A percentile compares a stretch with the other conserved stretches of the same genome.
These are phyloP conservation scores for Plasmodium gallinaceum DNA, from an alignment of 169 alveolate species.

Conservation along the genomic window DNA sequence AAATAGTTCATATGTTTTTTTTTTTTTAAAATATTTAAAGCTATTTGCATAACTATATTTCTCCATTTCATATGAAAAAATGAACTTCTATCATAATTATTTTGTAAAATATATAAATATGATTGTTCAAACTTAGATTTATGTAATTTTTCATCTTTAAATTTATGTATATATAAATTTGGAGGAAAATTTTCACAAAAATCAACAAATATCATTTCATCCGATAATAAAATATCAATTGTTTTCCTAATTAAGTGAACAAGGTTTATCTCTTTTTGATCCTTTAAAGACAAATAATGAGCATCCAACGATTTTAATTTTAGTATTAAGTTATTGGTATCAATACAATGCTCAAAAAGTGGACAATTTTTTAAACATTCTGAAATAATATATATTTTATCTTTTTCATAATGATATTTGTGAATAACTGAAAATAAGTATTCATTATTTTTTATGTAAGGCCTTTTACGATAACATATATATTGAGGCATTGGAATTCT, in stretches of 20 bases:
- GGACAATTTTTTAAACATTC: slow-evolving; percentile 75
- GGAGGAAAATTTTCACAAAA: slow-evolving; percentile 32
- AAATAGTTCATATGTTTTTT: slow-evolving; percentile 80
- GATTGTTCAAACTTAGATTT: neutral
- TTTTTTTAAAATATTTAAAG: slow-evolving; percentile 77
- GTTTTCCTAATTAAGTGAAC: slow-evolving; percentile 23
- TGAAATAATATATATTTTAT: slow-evolving; percentile 77
- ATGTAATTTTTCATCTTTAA: slow-evolving; percentile 1
- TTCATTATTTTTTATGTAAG: slow-evolving; percentile 80
- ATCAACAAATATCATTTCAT: slow-evolving; percentile 27
- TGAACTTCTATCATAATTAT: slow-evolving; percentile 42
- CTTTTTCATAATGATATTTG: slow-evolving; percentile 77
- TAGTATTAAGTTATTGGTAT: slow-evolving; percentile 28
- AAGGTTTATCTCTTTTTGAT: slow-evolving; percentile 47
- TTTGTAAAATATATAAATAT: neutral
- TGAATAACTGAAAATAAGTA: slow-evolving; percentile 81
- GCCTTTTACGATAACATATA: slow-evolving; percentile 82
- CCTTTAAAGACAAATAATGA: slow-evolving; percentile 35
- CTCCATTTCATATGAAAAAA: slow-evolving; percentile 75
- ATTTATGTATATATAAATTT: slow-evolving; percentile 40
- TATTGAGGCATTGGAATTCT: slow-evolving; percentile 89
- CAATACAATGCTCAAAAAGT: slow-evolving; percentile 19
- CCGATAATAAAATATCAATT: slow-evolving; percentile 36
- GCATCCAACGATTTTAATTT: slow-evolving; percentile 26
- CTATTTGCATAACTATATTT: slow-evolving; percentile 73